Conservation (phyloP, 805 yeast species). For the Phaffomyces antillensis region DNA sequence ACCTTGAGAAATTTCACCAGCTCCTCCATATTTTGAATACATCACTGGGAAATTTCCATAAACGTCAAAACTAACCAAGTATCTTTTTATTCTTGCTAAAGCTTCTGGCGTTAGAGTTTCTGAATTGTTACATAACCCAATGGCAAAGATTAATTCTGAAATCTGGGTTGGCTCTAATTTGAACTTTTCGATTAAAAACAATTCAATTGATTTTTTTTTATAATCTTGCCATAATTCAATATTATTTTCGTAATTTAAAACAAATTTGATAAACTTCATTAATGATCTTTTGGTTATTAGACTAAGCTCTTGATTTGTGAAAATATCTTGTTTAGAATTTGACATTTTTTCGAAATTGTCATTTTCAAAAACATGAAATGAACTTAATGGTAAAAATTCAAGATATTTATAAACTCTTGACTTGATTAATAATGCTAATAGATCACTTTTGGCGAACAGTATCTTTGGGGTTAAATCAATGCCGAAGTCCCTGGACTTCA, state of each 20-base stretch:
- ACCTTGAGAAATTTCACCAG: constrained; percentile 94
- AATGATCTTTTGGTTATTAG: constrained; percentile 71
- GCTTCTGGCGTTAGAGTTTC: constrained; percentile 67
- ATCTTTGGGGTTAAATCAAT: constrained; percentile 84
- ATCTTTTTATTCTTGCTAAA: constrained; percentile 73
- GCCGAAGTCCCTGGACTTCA: constrained; percentile 63
- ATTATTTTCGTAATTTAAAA: constrained; percentile 59
- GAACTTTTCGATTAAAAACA: constrained; percentile 58
- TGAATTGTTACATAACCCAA: constrained; percentile 67
- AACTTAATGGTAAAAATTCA: constrained; percentile 83
- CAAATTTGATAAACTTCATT: constrained; percentile 90
- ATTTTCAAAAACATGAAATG: constrained; percentile 90
- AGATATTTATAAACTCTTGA: constrained; percentile 85
- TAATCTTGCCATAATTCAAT: constrained; percentile 51
- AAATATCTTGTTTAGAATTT: constrained; percentile 86
- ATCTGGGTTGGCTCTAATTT: constrained; percentile 67
- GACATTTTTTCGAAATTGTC: constrained; percentile 84
- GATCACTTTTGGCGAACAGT: constrained; percentile 84
- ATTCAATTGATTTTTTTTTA: constrained; percentile 46
- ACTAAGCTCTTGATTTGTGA: constrained; percentile 76
- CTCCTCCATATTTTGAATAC: constrained; percentile 89
- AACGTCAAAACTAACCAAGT: constrained; percentile 76
- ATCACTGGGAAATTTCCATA: constrained; percentile 93
- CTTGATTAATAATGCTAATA: constrained; percentile 68
- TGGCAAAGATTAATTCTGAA: constrained; percentile 76